Base-by-base conservation (phyloP, 2,329 filamentous ascomycete genomes). In the Colletotrichum sp. region DNA sequence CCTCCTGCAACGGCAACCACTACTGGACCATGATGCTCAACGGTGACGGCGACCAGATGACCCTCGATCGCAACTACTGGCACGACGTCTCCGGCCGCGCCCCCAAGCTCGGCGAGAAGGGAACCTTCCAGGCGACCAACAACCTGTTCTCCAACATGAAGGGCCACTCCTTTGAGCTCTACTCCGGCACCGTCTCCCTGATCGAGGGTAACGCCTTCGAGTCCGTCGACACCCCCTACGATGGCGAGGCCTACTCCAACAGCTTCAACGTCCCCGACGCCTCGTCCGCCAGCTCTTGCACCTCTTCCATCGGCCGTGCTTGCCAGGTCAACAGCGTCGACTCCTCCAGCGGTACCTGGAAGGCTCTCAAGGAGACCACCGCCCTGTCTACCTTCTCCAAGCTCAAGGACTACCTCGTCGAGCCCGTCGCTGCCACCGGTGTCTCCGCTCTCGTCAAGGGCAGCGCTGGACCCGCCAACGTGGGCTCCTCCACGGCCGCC, bases 111-210 rank as follows among this genome's bases (percentile, higher is more conserved):
- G 82, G 81, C 3, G 26, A 32, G 67, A 79, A 66, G 28, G 78
- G 77, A 9, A 77, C 76, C 21, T 80, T 82, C 76, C 80, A 82
- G 16, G 80, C 79, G 16, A 71, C 74, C 77, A 82, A 82, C 79
- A 81, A 82, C 79, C 77, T 77, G 55, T 82, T 82, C 66, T 77
- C 74, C 49, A 80, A 80, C 70, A 81, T 81, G 78, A 76, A 80
- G 30, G 81, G 80, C 28, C 90, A 91, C 80, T 90, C 87, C 21
- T 85, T 87, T 16, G 90, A 92, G 83, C 90, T 84, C 72, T 84
- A 90, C 78, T 87, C 80, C 13, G 79, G 83, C 36, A 78, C 76
- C 6, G 77, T 72, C 1, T 79, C 79, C 1, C 78, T 82, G 7
- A 72, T 82, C 2, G 81, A 82, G 75, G 81, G 81, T 18, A 82